phyloP scores from a whole-genome alignment of 2,329 filamentous ascomycete species.

The Monilinia aucupariae region DNA sequence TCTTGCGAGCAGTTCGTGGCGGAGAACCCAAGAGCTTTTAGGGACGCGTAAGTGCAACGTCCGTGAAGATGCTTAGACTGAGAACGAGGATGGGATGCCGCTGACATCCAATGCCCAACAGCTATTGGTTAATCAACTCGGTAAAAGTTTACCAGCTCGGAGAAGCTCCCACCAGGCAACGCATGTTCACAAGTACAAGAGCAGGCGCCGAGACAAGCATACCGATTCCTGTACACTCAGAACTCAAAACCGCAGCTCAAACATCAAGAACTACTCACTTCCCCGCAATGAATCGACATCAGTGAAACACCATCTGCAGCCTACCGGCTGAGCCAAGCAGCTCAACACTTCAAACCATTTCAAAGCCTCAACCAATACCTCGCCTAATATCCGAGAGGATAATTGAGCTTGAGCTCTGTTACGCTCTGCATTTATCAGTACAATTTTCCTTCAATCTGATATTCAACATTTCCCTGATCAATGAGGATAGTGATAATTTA shows the following conservation, averaged over 20 bases:
- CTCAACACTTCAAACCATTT: neutral
- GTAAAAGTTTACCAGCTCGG: constrained; percentile 6
- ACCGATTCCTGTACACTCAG: neutral
- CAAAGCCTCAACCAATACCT: neutral
- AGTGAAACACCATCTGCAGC: neutral
- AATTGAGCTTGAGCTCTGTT: neutral
- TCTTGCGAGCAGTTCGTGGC: constrained; percentile 68
- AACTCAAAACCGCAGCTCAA: neutral
- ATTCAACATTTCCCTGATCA: too few relatives aligned
- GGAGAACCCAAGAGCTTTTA: constrained; percentile 63
- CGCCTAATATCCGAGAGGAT: neutral
- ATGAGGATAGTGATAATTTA: too few relatives aligned
- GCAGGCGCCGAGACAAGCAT: neutral
- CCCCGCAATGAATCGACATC: too few relatives aligned
- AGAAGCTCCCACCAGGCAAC: neutral
- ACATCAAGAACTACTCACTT: neutral
- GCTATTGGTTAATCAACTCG: constrained; percentile 13
- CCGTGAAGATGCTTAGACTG: too few relatives aligned
- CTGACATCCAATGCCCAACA: neutral
- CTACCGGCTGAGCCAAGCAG: too few relatives aligned
- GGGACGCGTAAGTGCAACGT: constrained; percentile 51
- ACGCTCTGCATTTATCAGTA: too few relatives aligned
- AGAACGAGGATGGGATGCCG: fast-evolving
- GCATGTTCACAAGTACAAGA: neutral
- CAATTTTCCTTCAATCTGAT: too few relatives aligned